A percentile compares a stretch with the other conserved stretches of the same genome.
phyloP scores from a whole-genome alignment of 441 rosid species.

The Biscutella laevigata region DNA sequence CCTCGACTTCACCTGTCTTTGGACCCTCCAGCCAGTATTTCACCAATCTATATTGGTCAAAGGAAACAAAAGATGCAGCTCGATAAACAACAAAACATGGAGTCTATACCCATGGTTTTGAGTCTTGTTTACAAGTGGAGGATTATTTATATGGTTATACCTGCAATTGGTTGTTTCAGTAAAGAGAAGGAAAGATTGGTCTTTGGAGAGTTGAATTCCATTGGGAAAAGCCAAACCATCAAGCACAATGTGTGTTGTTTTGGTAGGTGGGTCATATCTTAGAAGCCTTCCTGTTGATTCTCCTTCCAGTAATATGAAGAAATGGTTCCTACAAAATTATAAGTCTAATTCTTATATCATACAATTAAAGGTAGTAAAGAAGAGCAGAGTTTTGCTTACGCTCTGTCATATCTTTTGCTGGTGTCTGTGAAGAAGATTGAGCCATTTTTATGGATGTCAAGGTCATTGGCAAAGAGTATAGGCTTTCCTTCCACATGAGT shows the following conservation, averaged over 20 bases:
- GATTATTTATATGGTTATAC: conserved; percentile 19
- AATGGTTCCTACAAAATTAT: conserved; percentile 57
- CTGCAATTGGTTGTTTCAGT: conserved; percentile 95
- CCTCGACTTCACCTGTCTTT: conserved; percentile 36
- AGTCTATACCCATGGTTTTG: conserved; percentile 3
- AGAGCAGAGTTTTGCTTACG: conserved; percentile 35
- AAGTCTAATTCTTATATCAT: neutral
- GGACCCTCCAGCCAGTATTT: conserved; percentile 93
- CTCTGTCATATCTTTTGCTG: conserved; percentile 77
- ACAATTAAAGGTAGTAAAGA: conserved; percentile 2
- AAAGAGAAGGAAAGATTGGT: conserved; percentile 73
- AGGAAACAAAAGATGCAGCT: neutral
- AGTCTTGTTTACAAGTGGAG: neutral
- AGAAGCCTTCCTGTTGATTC: conserved; percentile 90
- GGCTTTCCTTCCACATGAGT: conserved; percentile 56
- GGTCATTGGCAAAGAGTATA: conserved; percentile 87
- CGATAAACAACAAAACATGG: neutral
- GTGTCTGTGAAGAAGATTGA: conserved; percentile 96
- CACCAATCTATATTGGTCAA: conserved; percentile 39
- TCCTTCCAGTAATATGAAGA: conserved; percentile 85
- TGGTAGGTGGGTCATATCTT: conserved; percentile 75
- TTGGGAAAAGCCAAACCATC: conserved; percentile 91
- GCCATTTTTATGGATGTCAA: conserved; percentile 75
- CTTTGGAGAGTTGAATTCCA: conserved; percentile 73
- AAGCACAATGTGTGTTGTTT: conserved; percentile 60